phyloP scores from a whole-genome alignment of 176 grass and related monocot species.

The Rhynchospora pubera region DNA sequence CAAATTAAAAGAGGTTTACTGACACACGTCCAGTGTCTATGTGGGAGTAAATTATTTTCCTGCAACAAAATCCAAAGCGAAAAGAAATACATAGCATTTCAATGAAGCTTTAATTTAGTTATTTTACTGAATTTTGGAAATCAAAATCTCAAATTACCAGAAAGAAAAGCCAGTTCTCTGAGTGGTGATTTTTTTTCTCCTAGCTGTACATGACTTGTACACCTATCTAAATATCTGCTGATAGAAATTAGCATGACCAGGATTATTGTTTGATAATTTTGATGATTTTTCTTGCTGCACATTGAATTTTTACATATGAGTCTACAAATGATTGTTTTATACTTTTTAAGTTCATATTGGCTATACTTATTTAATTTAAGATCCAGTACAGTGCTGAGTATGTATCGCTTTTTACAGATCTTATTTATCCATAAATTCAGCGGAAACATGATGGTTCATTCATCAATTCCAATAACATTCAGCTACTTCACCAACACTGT shows the following conservation, averaged over 20 bases:
- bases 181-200: not conserved
- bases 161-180: not conserved
- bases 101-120: not conserved
- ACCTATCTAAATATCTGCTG: not conserved
- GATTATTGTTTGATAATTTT: not conserved
- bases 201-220: not conserved
- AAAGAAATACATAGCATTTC: not conserved
- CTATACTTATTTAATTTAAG: not conserved
- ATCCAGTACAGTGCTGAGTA: not conserved
- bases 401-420: constrained; percentile 29
- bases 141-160: not conserved
- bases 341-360: not conserved
- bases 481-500: constrained; percentile 40
- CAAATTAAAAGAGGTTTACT: too few species aligned
- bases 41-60: too few species aligned
- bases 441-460: constrained; percentile 32
- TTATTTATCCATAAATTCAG: constrained; percentile 60
- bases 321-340: not conserved
- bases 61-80: not conserved
- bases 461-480: constrained; percentile 27
- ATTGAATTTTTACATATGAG: not conserved
- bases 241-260: not conserved
- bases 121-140: not conserved
- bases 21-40: too few species aligned
- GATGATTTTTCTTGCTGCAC: not conserved